These are phyloP conservation scores for Pistacia vera DNA, from an alignment of 345 rosid species.

Conservation along the genomic window DNA sequence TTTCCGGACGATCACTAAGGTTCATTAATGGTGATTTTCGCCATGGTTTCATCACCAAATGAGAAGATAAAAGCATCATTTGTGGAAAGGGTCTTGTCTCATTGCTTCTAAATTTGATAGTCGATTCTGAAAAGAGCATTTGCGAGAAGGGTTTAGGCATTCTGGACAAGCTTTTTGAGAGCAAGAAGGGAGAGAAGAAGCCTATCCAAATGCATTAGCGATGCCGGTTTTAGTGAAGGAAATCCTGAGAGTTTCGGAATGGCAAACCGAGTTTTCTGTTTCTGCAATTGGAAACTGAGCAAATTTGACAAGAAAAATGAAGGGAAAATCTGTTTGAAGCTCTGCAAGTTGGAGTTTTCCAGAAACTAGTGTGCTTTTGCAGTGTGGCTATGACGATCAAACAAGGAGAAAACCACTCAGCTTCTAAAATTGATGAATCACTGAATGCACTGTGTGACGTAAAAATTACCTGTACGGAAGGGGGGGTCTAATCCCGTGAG, in stretches of 20 bases:
- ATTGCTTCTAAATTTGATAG: constrained; percentile 26
- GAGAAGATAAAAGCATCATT: constrained; percentile 23
- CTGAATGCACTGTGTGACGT: constrained; percentile 65
- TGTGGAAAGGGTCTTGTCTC: constrained; percentile 36
- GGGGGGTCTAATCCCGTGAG: no score
- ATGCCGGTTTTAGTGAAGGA: constrained; percentile 54
- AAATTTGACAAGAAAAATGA: constrained; percentile 30
- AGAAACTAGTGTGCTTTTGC: constrained; percentile 58
- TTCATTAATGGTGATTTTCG: constrained; percentile 38
- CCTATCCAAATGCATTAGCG: constrained; percentile 38
- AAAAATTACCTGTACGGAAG: no score
- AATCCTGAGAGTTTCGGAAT: constrained; percentile 35
- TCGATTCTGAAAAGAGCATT: constrained; percentile 35
- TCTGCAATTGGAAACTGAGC: constrained; percentile 44
- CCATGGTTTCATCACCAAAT: constrained; percentile 28
- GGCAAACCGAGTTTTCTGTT: constrained; percentile 34
- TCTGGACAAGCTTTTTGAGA: constrained; percentile 36
- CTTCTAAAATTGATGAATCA: constrained; percentile 59
- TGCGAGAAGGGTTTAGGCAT: constrained; percentile 43
- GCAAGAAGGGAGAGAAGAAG: constrained; percentile 39
- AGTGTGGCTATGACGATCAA: constrained; percentile 46
- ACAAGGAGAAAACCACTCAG: constrained; percentile 61
- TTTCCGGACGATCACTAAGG: constrained; percentile 34
- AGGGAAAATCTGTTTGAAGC: constrained; percentile 34
- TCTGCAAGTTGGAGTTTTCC: constrained; percentile 60